phyloP scores from a whole-genome alignment of 345 rosid genomes.

The Arabis alpina region DNA sequence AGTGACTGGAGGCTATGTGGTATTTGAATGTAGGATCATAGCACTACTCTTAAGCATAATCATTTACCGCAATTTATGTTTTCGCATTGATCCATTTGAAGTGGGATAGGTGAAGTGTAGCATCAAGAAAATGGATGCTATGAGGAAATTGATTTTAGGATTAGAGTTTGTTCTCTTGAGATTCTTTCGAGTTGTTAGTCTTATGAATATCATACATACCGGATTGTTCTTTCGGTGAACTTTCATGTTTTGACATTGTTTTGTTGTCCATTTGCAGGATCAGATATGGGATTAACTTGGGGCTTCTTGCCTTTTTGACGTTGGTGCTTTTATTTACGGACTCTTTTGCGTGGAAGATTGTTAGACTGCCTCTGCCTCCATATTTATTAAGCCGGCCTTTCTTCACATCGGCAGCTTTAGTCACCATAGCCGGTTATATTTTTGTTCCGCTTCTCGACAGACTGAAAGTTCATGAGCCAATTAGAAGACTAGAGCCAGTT shows the following conservation, averaged over 20 bases:
- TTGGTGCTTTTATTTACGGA: conserved; percentile 65
- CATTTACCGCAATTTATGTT: not conserved
- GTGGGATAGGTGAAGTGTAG: not conserved
- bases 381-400: conserved; percentile 75
- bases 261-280: conserved; percentile 53
- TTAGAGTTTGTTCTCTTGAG: conserved; percentile 4
- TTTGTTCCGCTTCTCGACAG: conserved; percentile 68
- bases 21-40: too few species aligned
- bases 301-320: conserved; percentile 62
- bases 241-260: conserved; percentile 28
- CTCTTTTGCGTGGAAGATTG: conserved; percentile 91
- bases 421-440: conserved; percentile 66
- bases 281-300: conserved; percentile 69
- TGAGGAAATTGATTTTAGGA: not conserved
- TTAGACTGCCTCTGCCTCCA: conserved; percentile 77
- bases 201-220: not conserved
- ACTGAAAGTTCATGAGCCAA: conserved; percentile 55
- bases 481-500: conserved; percentile 50
- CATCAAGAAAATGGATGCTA: not conserved
- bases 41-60: not conserved
- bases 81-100: not conserved
- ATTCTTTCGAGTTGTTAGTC: conserved; percentile 1
- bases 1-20: too few species aligned
- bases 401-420: conserved; percentile 60
- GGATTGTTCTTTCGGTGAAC: not conserved